Evolutionary conservation across 768 basidiomycete species (phyloP), one percentile per base, ranked within the genome.

Genomic region (Tephrocybe sp.): DNA sequence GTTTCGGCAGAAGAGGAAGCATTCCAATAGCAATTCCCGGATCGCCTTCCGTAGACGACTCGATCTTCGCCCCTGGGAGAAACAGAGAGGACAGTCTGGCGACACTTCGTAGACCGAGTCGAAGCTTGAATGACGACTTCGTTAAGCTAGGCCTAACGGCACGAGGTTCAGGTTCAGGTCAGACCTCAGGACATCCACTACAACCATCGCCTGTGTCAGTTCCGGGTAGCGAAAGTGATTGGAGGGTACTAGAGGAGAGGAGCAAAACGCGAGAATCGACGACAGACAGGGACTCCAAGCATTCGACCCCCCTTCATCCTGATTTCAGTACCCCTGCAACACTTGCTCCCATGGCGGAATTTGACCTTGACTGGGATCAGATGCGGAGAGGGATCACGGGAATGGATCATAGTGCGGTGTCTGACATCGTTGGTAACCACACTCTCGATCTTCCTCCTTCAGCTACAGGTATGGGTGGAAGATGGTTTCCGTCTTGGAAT

Each of bases 21-120:
- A 59, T 79, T 13, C 83, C 85, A n/a, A 78, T 84, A 68, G 72
- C 75, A 36, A 84, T 85, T 11, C 78, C 83, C 14, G 74, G 71
- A 14, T 60, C 64, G 3, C 57, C 64, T 11, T 36, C 60, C 4
- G 16, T 31, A 10, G 40, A 44, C 22, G 57, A 53, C 26, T 60
- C 45, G 44, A 51, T 47, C 3, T 62, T 58, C 41, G 51, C 33
- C 14, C 58, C 62, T 32, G 60, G 65, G 42, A 73, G 80, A 31
- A 75, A 79, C 49, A 72, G 82, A 39, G 85, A 85, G 60, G 78
- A 76, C 50, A 83, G 80, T 59, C 62, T 80, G 32, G 71, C 74
- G 35, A 84, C 83, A 10, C 62, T 83, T n/a, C 77, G 84, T 47
- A 72, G 83, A 16, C 76, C 77, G 17, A 86, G 83, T 60, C 74